Percentiles rank a stretch among this genome's conserved stretches.
Evolutionary conservation across 1,284 basidiomycete species (phyloP).

Genomic region (Vanrija sp.): DNA sequence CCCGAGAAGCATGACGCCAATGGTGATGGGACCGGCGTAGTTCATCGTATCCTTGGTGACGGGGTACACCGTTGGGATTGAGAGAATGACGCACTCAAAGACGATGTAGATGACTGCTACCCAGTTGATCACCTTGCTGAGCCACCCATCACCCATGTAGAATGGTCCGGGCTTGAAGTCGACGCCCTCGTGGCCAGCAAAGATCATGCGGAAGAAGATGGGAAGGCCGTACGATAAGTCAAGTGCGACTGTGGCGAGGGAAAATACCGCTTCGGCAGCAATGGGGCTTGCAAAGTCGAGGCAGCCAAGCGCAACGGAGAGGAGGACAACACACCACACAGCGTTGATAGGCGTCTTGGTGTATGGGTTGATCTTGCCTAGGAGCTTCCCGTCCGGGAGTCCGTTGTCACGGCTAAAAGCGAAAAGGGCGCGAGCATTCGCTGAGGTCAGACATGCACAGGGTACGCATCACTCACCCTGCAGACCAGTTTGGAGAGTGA

Average conservation of each 20-base stretch:
- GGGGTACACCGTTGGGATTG: constrained; percentile 23
- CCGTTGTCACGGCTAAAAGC: constrained; percentile 63
- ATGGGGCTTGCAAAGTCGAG: constrained; percentile 72
- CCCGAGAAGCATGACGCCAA: background rate
- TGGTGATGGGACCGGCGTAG: background rate
- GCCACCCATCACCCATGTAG: constrained; percentile 29
- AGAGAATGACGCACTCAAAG: constrained; percentile 38
- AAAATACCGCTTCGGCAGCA: constrained; percentile 77
- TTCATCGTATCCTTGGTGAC: constrained; percentile 27
- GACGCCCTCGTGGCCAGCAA: constrained; percentile 34
- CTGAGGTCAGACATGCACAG: constrained; percentile 38
- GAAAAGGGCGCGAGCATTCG: constrained; percentile 79
- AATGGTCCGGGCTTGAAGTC: constrained; percentile 43
- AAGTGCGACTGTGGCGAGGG: constrained; percentile 27
- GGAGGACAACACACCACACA: constrained; percentile 69
- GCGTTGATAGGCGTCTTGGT: constrained; percentile 77
- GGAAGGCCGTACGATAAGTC: constrained; percentile 42
- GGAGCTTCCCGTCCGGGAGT: constrained; percentile 75
- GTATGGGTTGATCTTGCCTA: constrained; percentile 62
- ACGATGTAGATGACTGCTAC: constrained; percentile 30
- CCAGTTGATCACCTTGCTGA: constrained; percentile 31
- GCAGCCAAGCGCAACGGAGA: constrained; percentile 51
- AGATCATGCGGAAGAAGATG: constrained; percentile 35
- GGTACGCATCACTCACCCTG: constrained; percentile 49
- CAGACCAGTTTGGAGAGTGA: constrained; percentile 70